A percentile compares a stretch with the other conserved stretches of the same genome.
Conservation (phyloP, 306 rosid species). For the Trifolium dubium region DNA sequence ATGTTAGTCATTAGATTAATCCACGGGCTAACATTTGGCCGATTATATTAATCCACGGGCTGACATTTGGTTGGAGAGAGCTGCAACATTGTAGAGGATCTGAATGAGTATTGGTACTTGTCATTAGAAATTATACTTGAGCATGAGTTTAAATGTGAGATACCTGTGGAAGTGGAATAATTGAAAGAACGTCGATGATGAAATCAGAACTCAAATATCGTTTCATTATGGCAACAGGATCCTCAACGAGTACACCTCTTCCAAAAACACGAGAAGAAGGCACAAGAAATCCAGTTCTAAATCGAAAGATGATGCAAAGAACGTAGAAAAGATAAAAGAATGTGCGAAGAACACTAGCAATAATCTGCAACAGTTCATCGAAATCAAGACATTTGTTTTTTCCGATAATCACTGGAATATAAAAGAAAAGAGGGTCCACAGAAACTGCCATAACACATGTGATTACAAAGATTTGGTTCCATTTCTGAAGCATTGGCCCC, state of each 20-base stretch:
- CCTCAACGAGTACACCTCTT: constrained; percentile 69
- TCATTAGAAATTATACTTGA: constrained; percentile 1
- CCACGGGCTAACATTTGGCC: no score
- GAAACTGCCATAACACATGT: constrained; percentile 78
- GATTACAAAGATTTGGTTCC: constrained; percentile 85
- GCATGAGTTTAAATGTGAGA: neutral
- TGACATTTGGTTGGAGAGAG: neutral
- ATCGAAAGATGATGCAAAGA: constrained; percentile 72
- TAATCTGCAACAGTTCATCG: constrained; percentile 48
- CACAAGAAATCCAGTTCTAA: constrained; percentile 73
- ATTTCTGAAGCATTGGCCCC: constrained; percentile 66
- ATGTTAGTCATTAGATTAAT: neutral
- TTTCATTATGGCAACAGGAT: constrained; percentile 65
- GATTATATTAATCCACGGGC: neutral
- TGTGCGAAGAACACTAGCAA: constrained; percentile 74
- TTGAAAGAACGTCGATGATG: constrained; percentile 75
- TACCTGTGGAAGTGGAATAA: constrained; percentile 96
- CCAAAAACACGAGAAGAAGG: constrained; percentile 87
- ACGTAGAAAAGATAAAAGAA: constrained; percentile 74
- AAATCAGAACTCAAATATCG: constrained; percentile 73
- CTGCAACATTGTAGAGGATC: neutral
- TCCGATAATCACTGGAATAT: constrained; percentile 56
- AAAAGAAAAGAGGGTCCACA: constrained; percentile 85
- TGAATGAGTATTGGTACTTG: neutral
- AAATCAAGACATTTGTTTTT: constrained; percentile 39